Evolutionary conservation across 306 rosid genomes (phyloP).

Genomic region (Adenanthera pavonina): DNA sequence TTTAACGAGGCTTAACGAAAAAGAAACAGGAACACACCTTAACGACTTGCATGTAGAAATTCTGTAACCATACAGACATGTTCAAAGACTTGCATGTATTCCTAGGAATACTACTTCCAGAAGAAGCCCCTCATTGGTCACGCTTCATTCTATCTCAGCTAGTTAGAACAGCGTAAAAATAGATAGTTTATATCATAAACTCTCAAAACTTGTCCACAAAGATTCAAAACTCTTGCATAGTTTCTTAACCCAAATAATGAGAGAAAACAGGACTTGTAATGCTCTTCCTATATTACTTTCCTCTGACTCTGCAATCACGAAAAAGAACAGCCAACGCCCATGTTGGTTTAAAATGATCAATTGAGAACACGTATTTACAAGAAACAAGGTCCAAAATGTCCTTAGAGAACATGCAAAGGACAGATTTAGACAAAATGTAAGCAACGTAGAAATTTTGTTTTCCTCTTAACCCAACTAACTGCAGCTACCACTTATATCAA

Average conservation of each 20-base stretch:
- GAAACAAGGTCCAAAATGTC: slow-evolving; percentile 32
- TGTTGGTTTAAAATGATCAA: slow-evolving; percentile 14
- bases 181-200: slow-evolving; percentile 13
- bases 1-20: neutral
- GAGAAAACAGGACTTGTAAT: neutral
- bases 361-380: neutral
- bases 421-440: slow-evolving; percentile 34
- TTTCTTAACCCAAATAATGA: neutral
- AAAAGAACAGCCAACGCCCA: slow-evolving; percentile 7
- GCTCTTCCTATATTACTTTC: slow-evolving; percentile 10
- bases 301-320: slow-evolving; percentile 3
- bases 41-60: no score
- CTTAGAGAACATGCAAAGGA: slow-evolving; percentile 43
- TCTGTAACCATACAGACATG: neutral
- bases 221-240: slow-evolving; percentile 25
- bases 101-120: slow-evolving; percentile 14
- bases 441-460: slow-evolving; percentile 6
- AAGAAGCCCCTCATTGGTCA: neutral
- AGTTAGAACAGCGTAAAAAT: slow-evolving; percentile 12
- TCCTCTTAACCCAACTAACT: neutral
- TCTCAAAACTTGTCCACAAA: neutral
- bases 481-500: neutral
- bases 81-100: slow-evolving; percentile 1
- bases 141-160: neutral
- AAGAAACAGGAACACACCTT: neutral